Base-by-base conservation (phyloP, 192 early-diverging fungal genomes). In the Podila minutissima region DNA sequence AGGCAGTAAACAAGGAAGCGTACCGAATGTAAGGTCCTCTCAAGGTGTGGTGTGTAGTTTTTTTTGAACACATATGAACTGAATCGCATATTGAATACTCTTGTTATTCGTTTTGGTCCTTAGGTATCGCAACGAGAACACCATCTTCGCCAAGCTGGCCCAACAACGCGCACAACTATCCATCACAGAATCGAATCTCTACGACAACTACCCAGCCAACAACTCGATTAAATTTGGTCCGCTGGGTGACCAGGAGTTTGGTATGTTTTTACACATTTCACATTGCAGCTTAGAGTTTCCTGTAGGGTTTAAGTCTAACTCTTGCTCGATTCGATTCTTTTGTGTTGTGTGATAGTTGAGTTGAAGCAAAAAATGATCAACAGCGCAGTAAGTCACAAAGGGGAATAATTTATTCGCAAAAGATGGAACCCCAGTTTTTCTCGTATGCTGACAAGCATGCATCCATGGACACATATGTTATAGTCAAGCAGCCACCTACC, bases 111-210 rank as follows among this genome's bases (percentile, higher is more conserved):
- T 22, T 59, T 13, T 73, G 13, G 9, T 9, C 59, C 55, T 13
- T 65, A 92, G 90, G 48, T 92, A 92, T 61, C 82, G 83, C 24
- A 75, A 88, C 13, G 91, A 94, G 49, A 85, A 84, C 22, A 74
- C 69, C 13, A 75, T 88, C 8, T 94, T 93, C 83, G 87, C 83
- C 29, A 90, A 89, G 67, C 69, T 94, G 51, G 92, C 93, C 22
- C 87, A 89, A 19, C 93, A 94, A 71, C 92, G 90, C 69, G 91
- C 93, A 2, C 86, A 92, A 59, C 83, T 93, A n/a, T 94, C 93
- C 5, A 88, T 88, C 31, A 88, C 91, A 7, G 90, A 93, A 57
- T 87, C 85, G 1, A 85, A 85, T 55, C 46, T 94, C 0, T 94
- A 85, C 66, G 87, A 89, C 41, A 74, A 89, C 68, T 82, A 83